Conservation (phyloP, 192 early-diverging fungal species). For the Obelidium mucronatum region DNA sequence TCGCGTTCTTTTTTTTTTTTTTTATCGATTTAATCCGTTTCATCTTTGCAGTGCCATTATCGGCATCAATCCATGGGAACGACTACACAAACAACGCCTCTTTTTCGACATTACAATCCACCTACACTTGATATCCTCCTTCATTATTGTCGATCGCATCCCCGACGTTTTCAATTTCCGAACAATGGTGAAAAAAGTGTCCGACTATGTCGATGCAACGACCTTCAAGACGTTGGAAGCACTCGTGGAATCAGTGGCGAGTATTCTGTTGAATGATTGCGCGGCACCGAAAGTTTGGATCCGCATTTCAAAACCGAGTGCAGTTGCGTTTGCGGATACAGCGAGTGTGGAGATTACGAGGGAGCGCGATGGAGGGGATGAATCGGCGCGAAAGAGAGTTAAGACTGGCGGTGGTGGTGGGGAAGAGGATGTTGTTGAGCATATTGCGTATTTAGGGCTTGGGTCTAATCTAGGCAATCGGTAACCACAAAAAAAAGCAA, state of each 20-base stretch:
- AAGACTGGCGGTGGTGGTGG: neutral
- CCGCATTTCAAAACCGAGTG: conserved; percentile 93
- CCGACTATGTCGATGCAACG: conserved; percentile 83
- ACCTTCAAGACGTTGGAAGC: conserved; percentile 96
- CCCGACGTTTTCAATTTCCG: conserved; percentile 85
- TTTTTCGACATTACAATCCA: conserved; percentile 70
- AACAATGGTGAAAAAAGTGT: conserved; percentile 85
- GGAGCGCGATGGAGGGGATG: conserved; percentile 47
- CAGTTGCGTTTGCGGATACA: conserved; percentile 87
- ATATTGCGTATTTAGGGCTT: conserved; percentile 81
- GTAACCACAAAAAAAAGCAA: neutral
- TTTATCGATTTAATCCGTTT: neutral
- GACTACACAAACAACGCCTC: conserved; percentile 91
- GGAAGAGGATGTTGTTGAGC: conserved; percentile 32
- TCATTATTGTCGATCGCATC: conserved; percentile 62
- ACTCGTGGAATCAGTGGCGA: conserved; percentile 82
- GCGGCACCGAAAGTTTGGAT: conserved; percentile 89
- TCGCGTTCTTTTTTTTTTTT: too few relatives aligned
- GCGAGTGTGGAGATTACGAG: conserved; percentile 93
- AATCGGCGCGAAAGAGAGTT: conserved; percentile 19
- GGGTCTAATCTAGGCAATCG: conserved; percentile 94
- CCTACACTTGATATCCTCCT: conserved; percentile 69
- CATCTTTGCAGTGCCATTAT: conserved; percentile 80
- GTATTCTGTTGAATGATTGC: conserved; percentile 78
- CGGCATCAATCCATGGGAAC: conserved; percentile 96